Evolutionary conservation across 208 protist species (phyloP).

Genomic region (Zelonia costaricensis): DNA sequence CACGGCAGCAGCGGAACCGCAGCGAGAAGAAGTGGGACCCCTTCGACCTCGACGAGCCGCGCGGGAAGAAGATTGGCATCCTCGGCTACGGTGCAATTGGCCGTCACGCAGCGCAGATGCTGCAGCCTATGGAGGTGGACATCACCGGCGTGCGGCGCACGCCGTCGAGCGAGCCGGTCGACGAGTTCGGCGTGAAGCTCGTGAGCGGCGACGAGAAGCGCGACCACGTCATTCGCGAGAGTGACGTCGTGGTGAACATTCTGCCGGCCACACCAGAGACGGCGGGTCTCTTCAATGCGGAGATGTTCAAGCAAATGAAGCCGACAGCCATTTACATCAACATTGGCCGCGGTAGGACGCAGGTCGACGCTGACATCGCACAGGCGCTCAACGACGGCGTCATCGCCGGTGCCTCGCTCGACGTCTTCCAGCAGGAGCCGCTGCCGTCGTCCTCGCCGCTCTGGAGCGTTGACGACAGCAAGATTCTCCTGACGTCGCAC

Average conservation of each 20-base stretch:
- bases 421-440: conserved; percentile 85
- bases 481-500: conserved; percentile 68
- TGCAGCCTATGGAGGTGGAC: conserved; percentile 65
- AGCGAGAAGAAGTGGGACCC: conserved; percentile 74
- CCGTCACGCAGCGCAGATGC: conserved; percentile 42
- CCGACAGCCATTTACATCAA: conserved; percentile 82
- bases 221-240: conserved; percentile 58
- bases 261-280: conserved; percentile 72
- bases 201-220: conserved; percentile 45
- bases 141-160: conserved; percentile 71
- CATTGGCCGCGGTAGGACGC: conserved; percentile 78
- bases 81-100: conserved; percentile 89
- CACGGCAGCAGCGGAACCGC: too few species aligned
- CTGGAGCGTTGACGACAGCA: conserved; percentile 67
- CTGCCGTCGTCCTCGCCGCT: conserved; percentile 60
- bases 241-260: conserved; percentile 86
- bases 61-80: conserved; percentile 65
- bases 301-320: conserved; percentile 80
- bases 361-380: conserved; percentile 66
- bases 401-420: conserved; percentile 77
- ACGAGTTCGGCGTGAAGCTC: conserved; percentile 58
- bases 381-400: conserved; percentile 53
- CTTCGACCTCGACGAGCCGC: conserved; percentile 68
- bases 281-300: conserved; percentile 78
- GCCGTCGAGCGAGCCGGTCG: conserved; percentile 28